phyloP scores from a whole-genome alignment of 1,139 yeast genomes.

The Kodamaea suecica region DNA sequence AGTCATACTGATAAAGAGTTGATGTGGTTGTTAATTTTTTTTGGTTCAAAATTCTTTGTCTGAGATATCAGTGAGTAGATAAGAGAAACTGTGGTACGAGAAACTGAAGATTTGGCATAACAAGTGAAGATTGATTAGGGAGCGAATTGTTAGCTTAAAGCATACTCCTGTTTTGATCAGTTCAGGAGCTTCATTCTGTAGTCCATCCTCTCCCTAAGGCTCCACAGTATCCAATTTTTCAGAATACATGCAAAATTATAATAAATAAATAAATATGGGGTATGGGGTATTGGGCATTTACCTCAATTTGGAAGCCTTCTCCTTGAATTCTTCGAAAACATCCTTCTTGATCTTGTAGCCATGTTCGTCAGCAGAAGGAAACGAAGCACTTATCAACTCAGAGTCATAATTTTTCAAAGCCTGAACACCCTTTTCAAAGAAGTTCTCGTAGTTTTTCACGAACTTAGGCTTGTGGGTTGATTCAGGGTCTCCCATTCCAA shows the following conservation, averaged over 20 bases:
- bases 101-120: too few relatives aligned
- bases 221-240: too few relatives aligned
- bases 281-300: too few relatives aligned
- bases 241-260: not conserved
- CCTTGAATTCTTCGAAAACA: constrained; percentile 50
- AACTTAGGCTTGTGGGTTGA: constrained; percentile 59
- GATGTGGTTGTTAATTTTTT: not conserved
- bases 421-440: constrained; percentile 46
- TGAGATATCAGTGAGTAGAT: too few relatives aligned
- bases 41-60: too few relatives aligned
- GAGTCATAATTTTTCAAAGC: constrained; percentile 53
- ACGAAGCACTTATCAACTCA: constrained; percentile 54
- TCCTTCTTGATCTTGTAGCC: constrained; percentile 71
- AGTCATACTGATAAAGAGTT: constrained; percentile 22
- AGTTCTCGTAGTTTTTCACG: constrained; percentile 64
- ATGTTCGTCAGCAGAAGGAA: constrained; percentile 64
- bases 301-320: constrained; percentile 1
- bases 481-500: constrained; percentile 67
- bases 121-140: too few relatives aligned
- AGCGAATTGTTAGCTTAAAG: too few relatives aligned
- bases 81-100: too few relatives aligned
- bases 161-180: too few relatives aligned
- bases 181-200: too few relatives aligned
- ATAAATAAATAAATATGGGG: not conserved
- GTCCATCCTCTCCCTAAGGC: too few relatives aligned